phyloP scores from a whole-genome alignment of 176 grass and related monocot species.

The Bonia amplexicaulis region DNA sequence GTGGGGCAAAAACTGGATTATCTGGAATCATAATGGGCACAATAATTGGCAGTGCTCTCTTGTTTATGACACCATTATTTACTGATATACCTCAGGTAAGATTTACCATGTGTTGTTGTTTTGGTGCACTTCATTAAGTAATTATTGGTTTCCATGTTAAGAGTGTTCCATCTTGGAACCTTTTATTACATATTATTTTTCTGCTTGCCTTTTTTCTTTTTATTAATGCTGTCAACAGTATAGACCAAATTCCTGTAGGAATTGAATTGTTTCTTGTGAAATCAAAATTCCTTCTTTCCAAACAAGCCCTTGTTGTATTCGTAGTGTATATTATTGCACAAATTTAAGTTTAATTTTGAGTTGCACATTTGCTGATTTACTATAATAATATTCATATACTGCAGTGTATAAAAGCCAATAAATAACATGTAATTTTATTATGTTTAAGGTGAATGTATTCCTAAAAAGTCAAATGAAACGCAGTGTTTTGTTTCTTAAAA shows the following conservation, averaged over 20 bases:
- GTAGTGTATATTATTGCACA: background rate
- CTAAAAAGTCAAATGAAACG: background rate
- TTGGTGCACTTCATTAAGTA: background rate
- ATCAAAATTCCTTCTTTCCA: background rate
- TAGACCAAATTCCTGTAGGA: background rate
- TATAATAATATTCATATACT: background rate
- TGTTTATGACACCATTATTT: conserved; percentile 97
- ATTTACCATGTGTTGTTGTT: conserved; percentile 8
- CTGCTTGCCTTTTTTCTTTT: background rate
- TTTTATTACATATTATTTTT: conserved; percentile 5
- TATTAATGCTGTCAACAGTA: background rate
- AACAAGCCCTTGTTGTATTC: background rate
- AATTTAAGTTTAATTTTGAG: background rate
- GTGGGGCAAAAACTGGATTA: conserved; percentile 76
- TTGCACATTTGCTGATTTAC: background rate
- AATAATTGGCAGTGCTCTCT: conserved; percentile 79
- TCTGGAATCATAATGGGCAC: conserved; percentile 94
- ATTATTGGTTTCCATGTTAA: background rate
- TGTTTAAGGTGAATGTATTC: background rate
- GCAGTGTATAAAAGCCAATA: background rate
- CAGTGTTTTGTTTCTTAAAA: background rate
- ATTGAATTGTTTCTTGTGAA: background rate
- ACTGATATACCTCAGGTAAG: conserved; percentile 94
- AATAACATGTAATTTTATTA: background rate
- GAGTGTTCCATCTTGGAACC: background rate